Percentiles rank a stretch among this genome's conserved stretches.
Evolutionary conservation across 2,329 filamentous ascomycete genomes (phyloP).

Genomic region (Blastomyces silverae): DNA sequence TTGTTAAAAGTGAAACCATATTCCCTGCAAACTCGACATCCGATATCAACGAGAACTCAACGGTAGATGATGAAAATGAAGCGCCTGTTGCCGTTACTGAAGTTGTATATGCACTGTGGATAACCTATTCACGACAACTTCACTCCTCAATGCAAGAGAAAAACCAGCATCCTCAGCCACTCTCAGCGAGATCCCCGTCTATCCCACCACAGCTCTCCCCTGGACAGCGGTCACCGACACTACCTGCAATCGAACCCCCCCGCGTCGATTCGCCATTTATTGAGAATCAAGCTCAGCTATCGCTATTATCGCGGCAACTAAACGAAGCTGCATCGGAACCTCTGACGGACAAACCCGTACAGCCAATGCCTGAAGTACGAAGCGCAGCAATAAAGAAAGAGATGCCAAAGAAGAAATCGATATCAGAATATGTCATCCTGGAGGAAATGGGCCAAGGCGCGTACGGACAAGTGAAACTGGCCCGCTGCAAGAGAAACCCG

Average conservation of each 20-base stretch:
- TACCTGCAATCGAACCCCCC: conserved; percentile 27
- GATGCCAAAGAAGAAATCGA: conserved; percentile 63
- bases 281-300: conserved; percentile 38
- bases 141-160: conserved; percentile 63
- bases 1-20: conserved; percentile 80
- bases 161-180: conserved; percentile 48
- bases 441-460: conserved; percentile 99
- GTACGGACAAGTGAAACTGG: conserved; percentile 95
- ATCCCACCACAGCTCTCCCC: conserved; percentile 73
- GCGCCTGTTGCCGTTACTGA: conserved; percentile 55
- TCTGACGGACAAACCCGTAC: conserved; percentile 38
- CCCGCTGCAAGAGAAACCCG: conserved; percentile 69
- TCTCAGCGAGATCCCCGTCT: conserved; percentile 59
- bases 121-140: conserved; percentile 90
- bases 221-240: conserved; percentile 53
- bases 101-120: conserved; percentile 90
- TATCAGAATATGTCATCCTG: conserved; percentile 82
- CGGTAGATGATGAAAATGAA: conserved; percentile 44
- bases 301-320: conserved; percentile 47
- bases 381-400: conserved; percentile 28
- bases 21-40: conserved; percentile 54
- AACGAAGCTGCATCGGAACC: conserved; percentile 45
- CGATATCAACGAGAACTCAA: conserved; percentile 57
- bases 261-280: conserved; percentile 27
- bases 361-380: conserved; percentile 31